Conservation (phyloP, 78 protist genomes). For the Creolimax fragrantissima region DNA sequence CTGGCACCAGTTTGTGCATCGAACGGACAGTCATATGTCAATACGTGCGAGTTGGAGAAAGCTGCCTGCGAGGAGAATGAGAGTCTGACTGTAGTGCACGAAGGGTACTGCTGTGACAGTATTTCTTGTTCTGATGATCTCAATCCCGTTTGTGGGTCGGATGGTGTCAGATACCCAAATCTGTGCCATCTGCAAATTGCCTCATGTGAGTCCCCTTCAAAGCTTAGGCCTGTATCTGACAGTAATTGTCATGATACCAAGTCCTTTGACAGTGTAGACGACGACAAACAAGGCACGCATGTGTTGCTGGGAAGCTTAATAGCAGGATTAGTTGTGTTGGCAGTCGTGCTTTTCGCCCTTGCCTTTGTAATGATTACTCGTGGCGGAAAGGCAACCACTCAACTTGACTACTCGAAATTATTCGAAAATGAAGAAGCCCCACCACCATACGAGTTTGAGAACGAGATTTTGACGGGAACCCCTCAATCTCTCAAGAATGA, state of each 20-base stretch:
- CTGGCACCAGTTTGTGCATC: slow-evolving; percentile 9
- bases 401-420: background rate
- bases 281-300: background rate
- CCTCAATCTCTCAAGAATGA: background rate
- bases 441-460: background rate
- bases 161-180: background rate
- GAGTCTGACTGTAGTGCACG: background rate
- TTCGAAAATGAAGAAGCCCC: background rate
- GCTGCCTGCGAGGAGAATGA: background rate
- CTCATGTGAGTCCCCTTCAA: background rate
- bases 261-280: background rate
- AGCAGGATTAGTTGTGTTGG: background rate
- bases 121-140: background rate
- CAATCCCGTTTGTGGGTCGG: background rate
- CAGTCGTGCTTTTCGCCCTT: background rate
- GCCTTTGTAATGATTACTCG: background rate
- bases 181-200: background rate
- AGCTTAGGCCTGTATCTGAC: background rate
- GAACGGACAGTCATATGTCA: background rate
- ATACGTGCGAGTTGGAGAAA: background rate
- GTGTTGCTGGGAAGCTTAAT: background rate
- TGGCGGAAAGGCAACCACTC: background rate
- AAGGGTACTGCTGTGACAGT: background rate
- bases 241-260: background rate
- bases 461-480: background rate